These are phyloP conservation scores for Dinochytrium kinnereticum DNA, from an alignment of 371 early-diverging fungal species.

Conservation along the genomic window DNA sequence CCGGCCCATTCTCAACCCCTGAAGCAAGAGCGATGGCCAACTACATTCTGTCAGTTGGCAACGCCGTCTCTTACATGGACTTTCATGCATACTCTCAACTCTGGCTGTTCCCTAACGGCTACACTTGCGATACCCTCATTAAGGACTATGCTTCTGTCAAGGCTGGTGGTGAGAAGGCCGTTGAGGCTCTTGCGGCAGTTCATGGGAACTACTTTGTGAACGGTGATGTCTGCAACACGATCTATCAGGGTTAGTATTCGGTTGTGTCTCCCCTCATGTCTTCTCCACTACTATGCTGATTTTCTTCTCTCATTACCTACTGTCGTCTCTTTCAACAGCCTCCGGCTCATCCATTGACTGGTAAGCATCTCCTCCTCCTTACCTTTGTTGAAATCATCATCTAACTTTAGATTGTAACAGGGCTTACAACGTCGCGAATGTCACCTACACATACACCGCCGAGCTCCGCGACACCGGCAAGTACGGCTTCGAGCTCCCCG, in stretches of 20 bases:
- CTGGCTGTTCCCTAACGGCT: slow-evolving; percentile 38
- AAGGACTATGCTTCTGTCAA: slow-evolving; percentile 27
- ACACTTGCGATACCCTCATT: slow-evolving; percentile 25
- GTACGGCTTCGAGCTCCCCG: slow-evolving; percentile 47
- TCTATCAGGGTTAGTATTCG: too few species aligned
- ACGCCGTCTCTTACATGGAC: slow-evolving; percentile 49
- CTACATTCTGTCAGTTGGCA: slow-evolving; percentile 24
- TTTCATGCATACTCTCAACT: slow-evolving; percentile 48
- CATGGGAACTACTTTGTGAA: slow-evolving; percentile 26
- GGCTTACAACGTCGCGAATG: slow-evolving; percentile 28
- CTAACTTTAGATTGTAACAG: too few species aligned
- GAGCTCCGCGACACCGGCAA: slow-evolving; percentile 39
- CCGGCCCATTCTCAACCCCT: too few species aligned
- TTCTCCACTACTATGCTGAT: too few species aligned
- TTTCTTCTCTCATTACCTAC: too few species aligned
- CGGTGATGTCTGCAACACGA: slow-evolving; percentile 37
- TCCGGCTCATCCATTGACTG: slow-evolving; percentile 41
- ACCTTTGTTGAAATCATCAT: too few species aligned
- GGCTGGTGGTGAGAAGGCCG: slow-evolving; percentile 22
- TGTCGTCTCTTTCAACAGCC: too few species aligned
- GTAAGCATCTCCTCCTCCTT: too few species aligned
- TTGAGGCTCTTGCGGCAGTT: slow-evolving; percentile 25
- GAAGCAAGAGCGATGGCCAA: slow-evolving; percentile 51
- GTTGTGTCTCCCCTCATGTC: too few species aligned
- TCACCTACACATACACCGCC: slow-evolving; percentile 32